Evolutionary conservation across 1,284 basidiomycete species (phyloP).

Genomic region (Kwoniella shivajii): DNA sequence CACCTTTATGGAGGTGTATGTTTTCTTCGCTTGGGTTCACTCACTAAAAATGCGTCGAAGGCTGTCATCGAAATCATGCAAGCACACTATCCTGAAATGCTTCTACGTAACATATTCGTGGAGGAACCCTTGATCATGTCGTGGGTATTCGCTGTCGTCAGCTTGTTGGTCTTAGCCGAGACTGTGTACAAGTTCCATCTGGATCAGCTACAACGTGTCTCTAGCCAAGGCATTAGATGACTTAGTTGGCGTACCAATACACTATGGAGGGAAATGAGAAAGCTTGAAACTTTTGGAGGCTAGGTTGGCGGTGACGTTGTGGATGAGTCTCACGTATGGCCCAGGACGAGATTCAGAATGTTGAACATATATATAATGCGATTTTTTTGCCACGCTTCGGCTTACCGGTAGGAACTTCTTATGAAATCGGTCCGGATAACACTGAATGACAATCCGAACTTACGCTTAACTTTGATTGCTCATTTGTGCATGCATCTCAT

Average conservation of each 20-base stretch:
- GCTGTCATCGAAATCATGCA: constrained; percentile 29
- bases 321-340: too few relatives aligned
- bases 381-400: too few relatives aligned
- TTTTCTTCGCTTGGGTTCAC: constrained; percentile 32
- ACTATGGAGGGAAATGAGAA: constrained; percentile 24
- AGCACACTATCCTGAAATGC: constrained; percentile 34
- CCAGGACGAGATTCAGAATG: too few relatives aligned
- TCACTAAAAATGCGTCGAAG: constrained; percentile 31
- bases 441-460: too few relatives aligned
- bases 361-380: not conserved
- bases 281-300: constrained; percentile 20
- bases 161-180: constrained; percentile 27
- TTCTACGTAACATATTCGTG: constrained; percentile 34
- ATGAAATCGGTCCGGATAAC: too few relatives aligned
- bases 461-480: too few relatives aligned
- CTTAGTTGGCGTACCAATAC: constrained; percentile 18
- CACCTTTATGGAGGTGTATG: constrained; percentile 33
- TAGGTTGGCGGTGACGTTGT: not conserved
- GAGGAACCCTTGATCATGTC: constrained; percentile 33
- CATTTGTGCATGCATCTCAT: not conserved
- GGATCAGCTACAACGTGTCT: constrained; percentile 21
- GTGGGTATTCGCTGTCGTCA: constrained; percentile 31
- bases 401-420: too few relatives aligned
- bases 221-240: constrained; percentile 22
- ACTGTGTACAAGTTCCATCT: constrained; percentile 34